Evolutionary conservation across 768 basidiomycete species (phyloP), one percentile per base, ranked within the genome.

Genomic region (Xerocomus spinulosus): DNA sequence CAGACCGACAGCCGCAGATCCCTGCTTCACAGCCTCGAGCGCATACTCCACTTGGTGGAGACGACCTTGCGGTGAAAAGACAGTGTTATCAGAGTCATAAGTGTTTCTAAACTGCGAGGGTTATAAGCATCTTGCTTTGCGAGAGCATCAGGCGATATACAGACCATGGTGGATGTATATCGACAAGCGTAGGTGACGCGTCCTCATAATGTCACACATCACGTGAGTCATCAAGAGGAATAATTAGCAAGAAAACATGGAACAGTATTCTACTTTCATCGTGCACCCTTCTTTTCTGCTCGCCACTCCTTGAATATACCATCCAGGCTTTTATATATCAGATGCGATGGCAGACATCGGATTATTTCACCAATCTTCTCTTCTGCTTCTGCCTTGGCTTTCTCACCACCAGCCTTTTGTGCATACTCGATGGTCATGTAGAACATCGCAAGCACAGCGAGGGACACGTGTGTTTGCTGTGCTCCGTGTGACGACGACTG

Each of bases 21-120:
- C 96, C 66, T 98, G 96, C 77, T 99, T 99, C 57, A 99, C 95
- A 50, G 96, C 96, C 71, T 99, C 96, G 45, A 97, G 83, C 2
- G 96, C 94, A 80, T 99, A 96, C 71, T 96, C 94, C 58, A 96
- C 93, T 67, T 96, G 92, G 69, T 97, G 95, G 43, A 98, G 78
- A 34, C 95, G 86, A 49, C 95, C 93, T 76, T 96, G 95, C 1
- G 94, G 95, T 4, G 87, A 92, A 75, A 93, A 92, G 57, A 93
- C 93, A 35, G 93, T 97, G 72, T 96, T 97, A 72, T 98, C 95
- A 38, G 92, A 95, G 71, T 98, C 95, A 74, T 98, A 98, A 3
- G 93, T 95, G 66, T 96, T 96, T 60, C 93, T 77, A 65, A 92
- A 92, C 90, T 92, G 64, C 20, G 14, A 18, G 5, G 9, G n/a